Conservation (phyloP, 345 rosid species). For the Eucalyptus erythrocorys region DNA sequence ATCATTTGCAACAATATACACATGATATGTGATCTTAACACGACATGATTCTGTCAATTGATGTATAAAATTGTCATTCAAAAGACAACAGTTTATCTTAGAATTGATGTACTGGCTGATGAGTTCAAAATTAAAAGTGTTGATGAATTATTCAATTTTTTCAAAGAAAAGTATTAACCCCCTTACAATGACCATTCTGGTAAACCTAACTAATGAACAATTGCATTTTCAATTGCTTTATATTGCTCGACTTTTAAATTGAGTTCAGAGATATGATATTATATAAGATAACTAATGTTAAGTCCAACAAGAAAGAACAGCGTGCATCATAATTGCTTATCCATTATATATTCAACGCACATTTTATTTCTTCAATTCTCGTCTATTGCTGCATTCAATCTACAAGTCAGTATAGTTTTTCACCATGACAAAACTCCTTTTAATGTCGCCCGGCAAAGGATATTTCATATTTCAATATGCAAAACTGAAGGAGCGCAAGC, state of each 20-base stretch:
- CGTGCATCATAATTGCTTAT: neutral
- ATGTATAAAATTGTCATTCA: neutral
- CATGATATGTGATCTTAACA: neutral
- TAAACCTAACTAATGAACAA: neutral
- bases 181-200: neutral
- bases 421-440: neutral
- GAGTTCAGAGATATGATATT: neutral
- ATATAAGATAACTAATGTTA: neutral
- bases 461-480: neutral
- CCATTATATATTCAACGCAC: neutral
- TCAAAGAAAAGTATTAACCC: neutral
- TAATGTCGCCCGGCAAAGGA: neutral
- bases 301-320: neutral
- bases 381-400: neutral
- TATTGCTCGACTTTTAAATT: neutral
- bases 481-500: neutral
- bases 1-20: neutral
- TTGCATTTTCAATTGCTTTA: neutral
- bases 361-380: neutral
- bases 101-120: neutral
- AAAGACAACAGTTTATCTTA: neutral
- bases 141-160: neutral
- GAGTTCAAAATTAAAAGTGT: neutral
- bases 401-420: neutral
- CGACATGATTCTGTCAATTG: neutral